Conservation (phyloP, 345 rosid genomes). For the Microcos paniculata region DNA sequence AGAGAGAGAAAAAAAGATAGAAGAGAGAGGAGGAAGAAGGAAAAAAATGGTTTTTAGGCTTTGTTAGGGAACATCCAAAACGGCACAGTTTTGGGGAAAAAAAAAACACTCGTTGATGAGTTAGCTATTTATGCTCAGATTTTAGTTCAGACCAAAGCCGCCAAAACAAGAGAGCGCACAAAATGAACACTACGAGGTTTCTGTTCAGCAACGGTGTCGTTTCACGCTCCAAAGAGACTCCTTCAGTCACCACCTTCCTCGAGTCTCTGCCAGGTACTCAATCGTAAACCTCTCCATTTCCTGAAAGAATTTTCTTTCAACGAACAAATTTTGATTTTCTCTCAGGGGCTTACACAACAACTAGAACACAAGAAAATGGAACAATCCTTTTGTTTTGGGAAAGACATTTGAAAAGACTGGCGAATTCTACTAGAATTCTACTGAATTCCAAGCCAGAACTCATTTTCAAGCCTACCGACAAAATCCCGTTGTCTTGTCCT, state of each 20-base stretch:
- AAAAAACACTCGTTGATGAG: too few species aligned
- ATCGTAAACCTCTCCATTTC: neutral
- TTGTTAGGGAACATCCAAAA: too few species aligned
- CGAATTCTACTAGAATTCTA: constrained; percentile 56
- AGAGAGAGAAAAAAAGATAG: too few species aligned
- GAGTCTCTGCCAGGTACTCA: constrained; percentile 59
- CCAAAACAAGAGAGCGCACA: neutral
- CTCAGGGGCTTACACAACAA: constrained; percentile 82
- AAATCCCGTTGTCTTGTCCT: neutral
- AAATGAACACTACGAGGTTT: constrained; percentile 47
- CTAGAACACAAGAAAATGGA: constrained; percentile 62
- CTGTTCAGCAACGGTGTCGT: constrained; percentile 60
- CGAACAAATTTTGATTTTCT: neutral
- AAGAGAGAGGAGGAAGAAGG: too few species aligned
- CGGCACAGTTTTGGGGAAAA: too few species aligned
- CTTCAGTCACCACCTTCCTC: constrained; percentile 61
- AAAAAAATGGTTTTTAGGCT: too few species aligned
- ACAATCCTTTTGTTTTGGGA: constrained; percentile 67
- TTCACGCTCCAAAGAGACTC: constrained; percentile 35
- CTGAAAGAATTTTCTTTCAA: neutral
- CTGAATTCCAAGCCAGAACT: constrained; percentile 45
- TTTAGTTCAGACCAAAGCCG: too few species aligned
- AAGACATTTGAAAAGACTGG: constrained; percentile 59
- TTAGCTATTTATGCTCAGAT: too few species aligned
- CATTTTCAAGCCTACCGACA: constrained; percentile 31